Conservation (phyloP, 2,329 filamentous ascomycete genomes). For the Calonectria pteridis region DNA sequence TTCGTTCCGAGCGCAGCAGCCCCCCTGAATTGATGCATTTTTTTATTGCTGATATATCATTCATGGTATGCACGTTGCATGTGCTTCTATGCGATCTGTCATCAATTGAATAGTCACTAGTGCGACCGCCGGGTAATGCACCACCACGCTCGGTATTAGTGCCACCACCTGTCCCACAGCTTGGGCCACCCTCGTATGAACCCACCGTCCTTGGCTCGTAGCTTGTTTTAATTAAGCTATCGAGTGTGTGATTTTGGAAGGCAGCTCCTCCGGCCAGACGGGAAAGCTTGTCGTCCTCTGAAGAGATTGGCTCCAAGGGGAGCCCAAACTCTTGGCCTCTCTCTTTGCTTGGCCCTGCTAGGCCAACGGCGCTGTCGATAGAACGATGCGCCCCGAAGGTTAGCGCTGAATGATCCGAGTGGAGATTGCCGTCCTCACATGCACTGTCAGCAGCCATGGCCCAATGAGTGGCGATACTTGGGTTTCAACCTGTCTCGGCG, state of each 20-base stretch:
- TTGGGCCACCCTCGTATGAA: neutral
- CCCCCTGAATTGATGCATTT: neutral
- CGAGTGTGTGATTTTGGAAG: neutral
- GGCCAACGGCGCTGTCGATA: neutral
- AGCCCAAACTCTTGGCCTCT: neutral
- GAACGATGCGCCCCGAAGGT: neutral
- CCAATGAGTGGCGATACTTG: neutral
- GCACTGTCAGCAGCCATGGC: neutral
- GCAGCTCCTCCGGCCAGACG: neutral
- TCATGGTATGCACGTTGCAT: neutral
- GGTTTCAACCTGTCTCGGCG: neutral
- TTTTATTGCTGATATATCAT: neutral
- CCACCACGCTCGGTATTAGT: too few relatives aligned
- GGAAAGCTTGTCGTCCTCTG: neutral
- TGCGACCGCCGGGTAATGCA: neutral
- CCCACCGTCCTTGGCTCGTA: neutral
- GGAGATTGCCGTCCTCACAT: neutral
- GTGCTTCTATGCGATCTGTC: neutral
- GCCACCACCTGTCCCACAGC: too few relatives aligned
- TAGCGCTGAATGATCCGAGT: neutral
- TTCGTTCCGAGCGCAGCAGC: neutral
- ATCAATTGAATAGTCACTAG: neutral
- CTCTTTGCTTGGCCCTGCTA: neutral
- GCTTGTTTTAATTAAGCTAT: constrained; percentile 10
- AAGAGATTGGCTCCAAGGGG: neutral